Percentiles rank a stretch among this genome's conserved stretches.
Conservation (phyloP, 305 asterid genomes). For the Nicotiana rustica region DNA sequence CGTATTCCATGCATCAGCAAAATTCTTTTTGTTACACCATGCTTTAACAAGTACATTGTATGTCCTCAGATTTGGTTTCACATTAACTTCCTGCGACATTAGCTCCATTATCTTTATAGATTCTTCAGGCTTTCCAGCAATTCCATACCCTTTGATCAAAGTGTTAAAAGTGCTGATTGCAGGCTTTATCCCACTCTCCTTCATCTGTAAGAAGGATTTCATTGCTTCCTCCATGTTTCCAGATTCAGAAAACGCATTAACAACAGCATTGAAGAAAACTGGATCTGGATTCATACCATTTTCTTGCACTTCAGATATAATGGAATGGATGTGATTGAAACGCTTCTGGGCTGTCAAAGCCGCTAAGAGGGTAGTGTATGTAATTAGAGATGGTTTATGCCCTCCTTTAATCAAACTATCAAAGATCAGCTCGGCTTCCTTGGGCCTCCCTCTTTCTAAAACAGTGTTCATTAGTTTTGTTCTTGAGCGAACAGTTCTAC, state of each 20-base stretch:
- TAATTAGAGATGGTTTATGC: slow-evolving; percentile 77
- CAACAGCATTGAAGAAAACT: slow-evolving; percentile 68
- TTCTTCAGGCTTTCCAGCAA: slow-evolving; percentile 75
- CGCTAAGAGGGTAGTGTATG: slow-evolving; percentile 82
- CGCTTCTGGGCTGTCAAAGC: slow-evolving; percentile 70
- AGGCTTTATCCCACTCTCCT: slow-evolving; percentile 64
- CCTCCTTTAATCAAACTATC: slow-evolving; percentile 64
- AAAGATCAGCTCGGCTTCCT: slow-evolving; percentile 60
- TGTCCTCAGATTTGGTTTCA: slow-evolving; percentile 72
- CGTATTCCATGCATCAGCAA: slow-evolving; percentile 64
- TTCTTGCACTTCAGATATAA: slow-evolving; percentile 60
- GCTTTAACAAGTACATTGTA: slow-evolving; percentile 69
- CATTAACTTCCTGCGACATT: slow-evolving; percentile 56
- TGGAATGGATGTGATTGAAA: slow-evolving; percentile 58
- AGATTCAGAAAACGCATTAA: slow-evolving; percentile 77
- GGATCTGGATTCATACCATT: slow-evolving; percentile 64
- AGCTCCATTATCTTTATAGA: slow-evolving; percentile 60
- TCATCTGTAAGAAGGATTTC: slow-evolving; percentile 63
- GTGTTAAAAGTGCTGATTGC: slow-evolving; percentile 72
- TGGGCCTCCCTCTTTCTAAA: slow-evolving; percentile 61
- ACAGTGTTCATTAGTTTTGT: slow-evolving; percentile 71
- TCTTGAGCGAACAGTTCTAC: slow-evolving; percentile 60
- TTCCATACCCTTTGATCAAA: slow-evolving; percentile 76
- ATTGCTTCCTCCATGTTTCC: slow-evolving; percentile 81
- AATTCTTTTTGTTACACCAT: slow-evolving; percentile 69